A percentile compares a stretch with the other conserved stretches of the same genome.
Evolutionary conservation across 495 filamentous ascomycete genomes (phyloP).

Genomic region (Aspergillus saccharolyticus): DNA sequence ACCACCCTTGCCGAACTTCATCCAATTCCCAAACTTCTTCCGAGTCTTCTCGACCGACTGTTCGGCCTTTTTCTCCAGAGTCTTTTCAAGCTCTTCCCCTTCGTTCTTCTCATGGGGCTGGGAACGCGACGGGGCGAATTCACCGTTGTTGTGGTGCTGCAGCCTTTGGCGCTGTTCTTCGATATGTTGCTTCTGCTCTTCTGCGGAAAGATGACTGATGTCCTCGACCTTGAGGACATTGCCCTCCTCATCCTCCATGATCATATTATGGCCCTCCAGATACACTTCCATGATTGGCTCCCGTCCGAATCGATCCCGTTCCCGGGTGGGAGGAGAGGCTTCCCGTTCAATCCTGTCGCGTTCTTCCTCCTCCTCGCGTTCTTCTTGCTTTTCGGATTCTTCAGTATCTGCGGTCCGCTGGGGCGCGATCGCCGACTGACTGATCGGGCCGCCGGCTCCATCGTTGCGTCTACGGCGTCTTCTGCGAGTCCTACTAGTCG

Average conservation of each 20-base stretch:
- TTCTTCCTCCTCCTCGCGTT: slow-evolving; percentile 36
- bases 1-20: slow-evolving; percentile 32
- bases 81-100: slow-evolving; percentile 39
- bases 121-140: slow-evolving; percentile 35
- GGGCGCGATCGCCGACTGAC: slow-evolving; percentile 84
- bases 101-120: slow-evolving; percentile 43
- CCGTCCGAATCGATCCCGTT: slow-evolving; percentile 31
- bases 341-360: slow-evolving; percentile 30
- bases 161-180: slow-evolving; percentile 55
- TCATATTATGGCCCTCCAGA: slow-evolving; percentile 75
- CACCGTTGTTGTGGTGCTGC: slow-evolving; percentile 45
- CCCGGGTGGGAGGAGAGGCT: slow-evolving; percentile 27
- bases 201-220: slow-evolving; percentile 35
- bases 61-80: slow-evolving; percentile 25
- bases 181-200: slow-evolving; percentile 48
- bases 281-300: slow-evolving; percentile 58
- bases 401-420: slow-evolving; percentile 42
- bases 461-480: slow-evolving; percentile 67
- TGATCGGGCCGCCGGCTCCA: slow-evolving; percentile 81
- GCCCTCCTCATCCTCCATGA: slow-evolving; percentile 84
- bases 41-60: slow-evolving; percentile 31
- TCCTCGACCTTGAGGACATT: slow-evolving; percentile 65
- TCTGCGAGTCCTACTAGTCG: slow-evolving; percentile 57
- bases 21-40: slow-evolving; percentile 37
- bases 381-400: slow-evolving; percentile 9